Evolutionary conservation across 106 monocot species (phyloP).

Genomic region (Dactylorhiza incarnata): DNA sequence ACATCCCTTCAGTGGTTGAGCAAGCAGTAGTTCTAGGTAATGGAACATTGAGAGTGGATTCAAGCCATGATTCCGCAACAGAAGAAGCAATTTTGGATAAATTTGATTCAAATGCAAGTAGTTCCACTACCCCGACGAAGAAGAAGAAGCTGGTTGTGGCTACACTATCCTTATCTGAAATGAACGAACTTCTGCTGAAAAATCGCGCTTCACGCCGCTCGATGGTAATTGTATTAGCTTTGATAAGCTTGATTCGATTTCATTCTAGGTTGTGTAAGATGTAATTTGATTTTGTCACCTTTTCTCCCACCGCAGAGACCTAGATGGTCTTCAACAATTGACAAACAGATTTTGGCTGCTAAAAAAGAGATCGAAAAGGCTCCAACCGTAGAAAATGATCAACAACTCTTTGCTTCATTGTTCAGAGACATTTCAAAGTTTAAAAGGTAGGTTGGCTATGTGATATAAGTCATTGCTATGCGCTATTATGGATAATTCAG

Average conservation of each 20-base stretch:
- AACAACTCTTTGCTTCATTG: conserved; percentile 31
- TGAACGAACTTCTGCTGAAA: conserved; percentile 19
- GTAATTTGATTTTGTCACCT: neutral
- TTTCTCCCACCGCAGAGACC: conserved; percentile 35
- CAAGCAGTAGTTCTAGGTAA: neutral
- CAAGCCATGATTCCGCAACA: neutral
- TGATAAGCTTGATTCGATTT: neutral
- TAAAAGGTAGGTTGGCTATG: conserved; percentile 23
- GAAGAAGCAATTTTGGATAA: neutral
- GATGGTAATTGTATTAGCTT: conserved; percentile 14
- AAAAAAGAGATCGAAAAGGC: conserved; percentile 41
- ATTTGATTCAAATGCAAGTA: neutral
- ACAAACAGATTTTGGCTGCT: conserved; percentile 34
- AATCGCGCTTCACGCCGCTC: conserved; percentile 33
- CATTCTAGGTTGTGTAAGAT: neutral
- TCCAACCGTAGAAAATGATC: conserved; percentile 19
- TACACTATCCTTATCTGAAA: conserved; percentile 25
- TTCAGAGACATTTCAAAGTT: conserved; percentile 49
- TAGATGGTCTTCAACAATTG: conserved; percentile 34
- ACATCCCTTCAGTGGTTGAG: neutral
- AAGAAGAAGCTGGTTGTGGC: conserved; percentile 17
- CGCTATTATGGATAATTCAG: neutral
- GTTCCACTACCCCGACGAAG: neutral
- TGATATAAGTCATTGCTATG: neutral
- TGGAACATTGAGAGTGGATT: neutral